phyloP scores from a whole-genome alignment of 2,329 filamentous ascomycete genomes.

The Dactylellina haptotyla region DNA sequence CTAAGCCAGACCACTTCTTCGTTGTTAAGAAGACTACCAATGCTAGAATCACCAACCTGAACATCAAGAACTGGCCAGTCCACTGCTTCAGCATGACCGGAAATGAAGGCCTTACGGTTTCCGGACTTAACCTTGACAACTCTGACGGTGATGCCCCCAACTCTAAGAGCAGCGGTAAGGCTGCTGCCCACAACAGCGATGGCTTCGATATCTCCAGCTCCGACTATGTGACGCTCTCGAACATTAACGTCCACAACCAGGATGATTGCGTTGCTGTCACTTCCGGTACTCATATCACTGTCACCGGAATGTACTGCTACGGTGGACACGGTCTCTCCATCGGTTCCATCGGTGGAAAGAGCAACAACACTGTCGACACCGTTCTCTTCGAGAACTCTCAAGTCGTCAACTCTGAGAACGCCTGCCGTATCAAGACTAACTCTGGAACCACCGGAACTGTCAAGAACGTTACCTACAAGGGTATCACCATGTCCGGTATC shows the following conservation, averaged over 20 bases:
- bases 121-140: constrained; percentile 62
- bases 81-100: constrained; percentile 63
- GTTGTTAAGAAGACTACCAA: constrained; percentile 62
- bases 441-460: constrained; percentile 64
- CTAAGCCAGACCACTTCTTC: constrained; percentile 65
- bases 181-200: constrained; percentile 66
- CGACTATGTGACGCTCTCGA: constrained; percentile 66
- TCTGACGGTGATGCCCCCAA: constrained; percentile 39
- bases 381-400: constrained; percentile 66
- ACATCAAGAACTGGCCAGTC: constrained; percentile 63
- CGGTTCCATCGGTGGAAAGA: constrained; percentile 65
- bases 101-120: constrained; percentile 60
- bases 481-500: constrained; percentile 61
- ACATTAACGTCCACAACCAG: constrained; percentile 69
- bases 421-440: constrained; percentile 67
- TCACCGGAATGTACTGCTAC: constrained; percentile 64
- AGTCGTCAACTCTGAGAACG: constrained; percentile 68
- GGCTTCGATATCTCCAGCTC: constrained; percentile 69
- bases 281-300: constrained; percentile 66
- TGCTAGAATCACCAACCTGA: constrained; percentile 62
- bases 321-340: constrained; percentile 65
- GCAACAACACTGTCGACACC: constrained; percentile 67
- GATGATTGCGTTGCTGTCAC: constrained; percentile 72
- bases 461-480: constrained; percentile 63
- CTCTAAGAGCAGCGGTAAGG: constrained; percentile 35